Conservation (phyloP, 805 yeast species). For the Starmerella etchellsii region DNA sequence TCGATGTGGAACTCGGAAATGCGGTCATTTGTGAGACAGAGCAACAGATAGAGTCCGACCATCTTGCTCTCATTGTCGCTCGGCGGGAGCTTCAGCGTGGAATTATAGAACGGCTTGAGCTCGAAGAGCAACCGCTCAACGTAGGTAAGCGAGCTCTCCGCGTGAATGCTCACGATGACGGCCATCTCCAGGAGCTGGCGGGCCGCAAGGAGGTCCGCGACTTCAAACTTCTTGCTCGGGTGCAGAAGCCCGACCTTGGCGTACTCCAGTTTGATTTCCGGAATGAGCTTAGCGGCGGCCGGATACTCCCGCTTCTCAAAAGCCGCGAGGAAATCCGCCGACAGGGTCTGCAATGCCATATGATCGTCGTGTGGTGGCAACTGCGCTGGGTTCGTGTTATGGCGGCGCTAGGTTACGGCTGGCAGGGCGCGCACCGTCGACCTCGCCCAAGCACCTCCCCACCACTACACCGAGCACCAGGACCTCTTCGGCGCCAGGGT, state of each 20-base stretch:
- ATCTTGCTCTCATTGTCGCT: slow-evolving; percentile 60
- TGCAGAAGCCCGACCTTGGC: slow-evolving; percentile 66
- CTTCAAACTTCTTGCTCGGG: slow-evolving; percentile 37
- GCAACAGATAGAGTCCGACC: slow-evolving; percentile 60
- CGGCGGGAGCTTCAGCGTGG: slow-evolving; percentile 29
- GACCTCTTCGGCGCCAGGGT: no score
- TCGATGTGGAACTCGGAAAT: slow-evolving; percentile 84
- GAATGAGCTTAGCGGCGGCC: slow-evolving; percentile 47
- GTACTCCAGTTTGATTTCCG: slow-evolving; percentile 64
- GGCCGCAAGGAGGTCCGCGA: slow-evolving; percentile 56
- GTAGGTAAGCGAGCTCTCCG: slow-evolving; percentile 40
- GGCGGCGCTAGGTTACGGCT: neutral
- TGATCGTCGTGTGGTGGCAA: neutral
- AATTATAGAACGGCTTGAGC: slow-evolving; percentile 62
- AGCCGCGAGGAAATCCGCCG: slow-evolving; percentile 52
- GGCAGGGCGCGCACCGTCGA: no score
- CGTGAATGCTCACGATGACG: slow-evolving; percentile 62
- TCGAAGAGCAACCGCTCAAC: slow-evolving; percentile 64
- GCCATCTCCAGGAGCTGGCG: slow-evolving; percentile 81
- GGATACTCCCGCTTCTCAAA: slow-evolving; percentile 51
- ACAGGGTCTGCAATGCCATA: slow-evolving; percentile 51
- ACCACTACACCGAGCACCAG: no score
- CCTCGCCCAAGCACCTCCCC: no score
- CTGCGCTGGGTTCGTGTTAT: neutral
- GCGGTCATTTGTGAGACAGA: slow-evolving; percentile 68